Evolutionary conservation across 2,329 filamentous ascomycete genomes (phyloP).

Genomic region (Sclerotinia glacialis): DNA sequence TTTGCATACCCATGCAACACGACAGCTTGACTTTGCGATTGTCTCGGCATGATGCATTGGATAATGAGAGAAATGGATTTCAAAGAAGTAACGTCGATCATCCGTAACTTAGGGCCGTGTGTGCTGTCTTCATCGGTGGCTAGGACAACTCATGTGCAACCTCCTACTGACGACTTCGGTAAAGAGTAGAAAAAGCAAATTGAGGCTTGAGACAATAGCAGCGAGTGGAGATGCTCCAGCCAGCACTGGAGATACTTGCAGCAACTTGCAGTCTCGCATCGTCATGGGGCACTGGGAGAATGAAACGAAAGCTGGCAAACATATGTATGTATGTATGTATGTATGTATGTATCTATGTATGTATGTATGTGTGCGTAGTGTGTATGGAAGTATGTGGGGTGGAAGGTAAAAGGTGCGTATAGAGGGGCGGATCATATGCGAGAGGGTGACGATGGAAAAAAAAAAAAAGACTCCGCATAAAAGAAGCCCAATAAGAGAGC

Average conservation of each 20-base stretch:
- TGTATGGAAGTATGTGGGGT: constrained; percentile 26
- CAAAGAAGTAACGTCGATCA: constrained; percentile 40
- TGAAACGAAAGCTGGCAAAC: constrained; percentile 33
- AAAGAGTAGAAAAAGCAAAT: constrained; percentile 33
- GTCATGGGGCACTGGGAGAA: constrained; percentile 33
- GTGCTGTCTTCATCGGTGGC: constrained; percentile 38
- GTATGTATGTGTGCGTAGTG: constrained; percentile 23
- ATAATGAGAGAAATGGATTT: constrained; percentile 30
- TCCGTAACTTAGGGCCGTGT: constrained; percentile 35
- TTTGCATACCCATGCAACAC: constrained; percentile 39
- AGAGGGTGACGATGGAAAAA: constrained; percentile 26
- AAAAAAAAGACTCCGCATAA: constrained; percentile 16
- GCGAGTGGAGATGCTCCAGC: constrained; percentile 37
- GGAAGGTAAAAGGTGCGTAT: constrained; percentile 24
- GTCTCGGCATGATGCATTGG: constrained; percentile 41
- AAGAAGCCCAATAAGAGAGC: constrained; percentile 20
- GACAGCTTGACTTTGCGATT: constrained; percentile 36
- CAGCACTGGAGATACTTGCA: constrained; percentile 36
- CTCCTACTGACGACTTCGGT: constrained; percentile 31
- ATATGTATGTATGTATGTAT: constrained; percentile 22
- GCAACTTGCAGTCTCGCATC: constrained; percentile 32
- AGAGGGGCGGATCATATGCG: constrained; percentile 20
- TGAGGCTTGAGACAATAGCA: constrained; percentile 34
- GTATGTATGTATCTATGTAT: constrained; percentile 26
- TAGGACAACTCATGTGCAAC: constrained; percentile 38